Percentiles rank a stretch among this genome's conserved stretches.
Evolutionary conservation across 129 eudicot species (phyloP).

Genomic region (Lactuca sativa): DNA sequence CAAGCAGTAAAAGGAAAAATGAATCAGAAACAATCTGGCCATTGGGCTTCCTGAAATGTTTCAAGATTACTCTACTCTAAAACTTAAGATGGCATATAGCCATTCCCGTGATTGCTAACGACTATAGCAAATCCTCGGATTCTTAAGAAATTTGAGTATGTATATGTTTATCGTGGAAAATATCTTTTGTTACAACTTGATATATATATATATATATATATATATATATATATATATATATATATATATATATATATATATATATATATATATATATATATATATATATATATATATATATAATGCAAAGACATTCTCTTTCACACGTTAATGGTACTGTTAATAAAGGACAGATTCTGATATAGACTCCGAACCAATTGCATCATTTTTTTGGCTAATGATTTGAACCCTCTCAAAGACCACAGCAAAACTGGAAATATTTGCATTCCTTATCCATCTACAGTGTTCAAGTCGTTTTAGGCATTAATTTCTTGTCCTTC

Average conservation of each 20-base stretch:
- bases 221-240: not conserved
- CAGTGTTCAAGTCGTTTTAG: conserved; percentile 15
- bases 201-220: not conserved
- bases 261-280: not conserved
- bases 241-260: no score
- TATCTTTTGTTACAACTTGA: conserved; percentile 12
- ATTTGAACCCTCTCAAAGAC: conserved; percentile 18
- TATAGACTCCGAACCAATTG: conserved; percentile 37
- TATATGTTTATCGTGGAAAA: conserved; percentile 9
- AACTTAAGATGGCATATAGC: not conserved
- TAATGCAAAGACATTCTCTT: conserved; percentile 20
- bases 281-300: not conserved
- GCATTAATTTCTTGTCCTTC: conserved; percentile 20
- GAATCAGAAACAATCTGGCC: conserved; percentile 1
- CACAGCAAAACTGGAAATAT: conserved; percentile 18
- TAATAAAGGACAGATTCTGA: conserved; percentile 24
- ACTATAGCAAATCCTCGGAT: not conserved
- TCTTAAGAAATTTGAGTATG: not conserved
- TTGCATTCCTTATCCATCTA: conserved; percentile 13
- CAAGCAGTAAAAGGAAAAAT: not conserved
- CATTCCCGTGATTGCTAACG: not conserved
- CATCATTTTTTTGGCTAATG: conserved; percentile 21
- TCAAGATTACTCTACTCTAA: not conserved
- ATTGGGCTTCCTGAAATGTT: not conserved
- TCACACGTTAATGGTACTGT: conserved; percentile 27